Percentiles rank a stretch among this genome's conserved stretches.
phyloP scores from a whole-genome alignment of 2,329 filamentous ascomycete species.

The Pyricularia pennisetigena region DNA sequence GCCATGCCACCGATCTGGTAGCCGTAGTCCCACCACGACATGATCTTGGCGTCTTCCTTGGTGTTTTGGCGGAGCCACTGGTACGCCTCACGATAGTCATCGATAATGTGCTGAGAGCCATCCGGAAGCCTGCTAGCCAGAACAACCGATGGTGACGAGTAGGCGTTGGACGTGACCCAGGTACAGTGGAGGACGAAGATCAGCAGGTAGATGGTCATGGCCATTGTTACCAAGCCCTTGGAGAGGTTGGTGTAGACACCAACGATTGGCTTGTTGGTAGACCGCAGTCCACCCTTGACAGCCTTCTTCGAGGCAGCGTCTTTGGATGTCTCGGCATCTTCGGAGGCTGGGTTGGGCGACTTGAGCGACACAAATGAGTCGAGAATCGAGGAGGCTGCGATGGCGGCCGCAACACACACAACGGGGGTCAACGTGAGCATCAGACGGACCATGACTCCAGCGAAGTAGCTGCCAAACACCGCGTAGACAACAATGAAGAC shows the following conservation, averaged over 20 bases:
- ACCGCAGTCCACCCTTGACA: constrained; percentile 52
- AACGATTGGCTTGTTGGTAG: constrained; percentile 61
- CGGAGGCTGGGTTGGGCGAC: constrained; percentile 45
- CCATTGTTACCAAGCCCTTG: constrained; percentile 66
- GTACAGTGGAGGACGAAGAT: constrained; percentile 97
- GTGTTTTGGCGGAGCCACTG: constrained; percentile 99
- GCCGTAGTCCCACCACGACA: constrained; percentile 99
- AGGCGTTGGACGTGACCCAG: constrained; percentile 98
- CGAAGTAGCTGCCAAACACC: constrained; percentile 95
- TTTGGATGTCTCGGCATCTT: constrained; percentile 35
- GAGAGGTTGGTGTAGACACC: constrained; percentile 77
- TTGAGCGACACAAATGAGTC: constrained; percentile 71
- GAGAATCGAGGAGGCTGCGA: constrained; percentile 78
- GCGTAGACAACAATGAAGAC: constrained; percentile 97
- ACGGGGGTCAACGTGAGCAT: constrained; percentile 97
- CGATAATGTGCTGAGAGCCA: constrained; percentile 95
- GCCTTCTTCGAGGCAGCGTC: constrained; percentile 45
- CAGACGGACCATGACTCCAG: constrained; percentile 97
- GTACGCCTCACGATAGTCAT: constrained; percentile 98
- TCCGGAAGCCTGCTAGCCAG: constrained; percentile 87
- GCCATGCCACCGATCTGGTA: constrained; percentile 99
- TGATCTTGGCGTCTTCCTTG: constrained; percentile 87
- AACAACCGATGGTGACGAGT: constrained; percentile 95
- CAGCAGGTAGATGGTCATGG: constrained; percentile 70
- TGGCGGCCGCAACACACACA: constrained; percentile 86